These are phyloP conservation scores for Chaetothyriales sp. DNA, from an alignment of 2,329 filamentous ascomycete genomes.

Conservation along the genomic window DNA sequence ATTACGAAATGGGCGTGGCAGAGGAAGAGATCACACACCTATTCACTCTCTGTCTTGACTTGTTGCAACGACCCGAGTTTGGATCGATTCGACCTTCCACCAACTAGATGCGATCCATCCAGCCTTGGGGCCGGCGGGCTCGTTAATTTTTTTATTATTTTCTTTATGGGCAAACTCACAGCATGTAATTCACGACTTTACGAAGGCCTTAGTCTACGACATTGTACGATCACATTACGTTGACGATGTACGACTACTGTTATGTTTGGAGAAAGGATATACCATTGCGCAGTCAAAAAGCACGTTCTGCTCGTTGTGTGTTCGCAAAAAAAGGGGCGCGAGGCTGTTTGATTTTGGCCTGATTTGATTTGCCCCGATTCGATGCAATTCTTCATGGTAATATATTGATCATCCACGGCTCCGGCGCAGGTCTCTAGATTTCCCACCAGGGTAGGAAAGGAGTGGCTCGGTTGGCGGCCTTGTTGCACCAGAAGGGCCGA, in stretches of 20 bases:
- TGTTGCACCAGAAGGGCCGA: background rate
- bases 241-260: background rate
- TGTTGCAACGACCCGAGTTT: conserved; percentile 1
- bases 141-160: background rate
- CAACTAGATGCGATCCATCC: background rate
- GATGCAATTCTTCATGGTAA: background rate
- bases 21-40: conserved; percentile 72
- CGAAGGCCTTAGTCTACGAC: background rate
- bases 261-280: background rate
- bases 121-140: background rate
- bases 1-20: conserved; percentile 94
- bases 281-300: background rate
- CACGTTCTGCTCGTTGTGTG: background rate
- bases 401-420: background rate
- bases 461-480: background rate
- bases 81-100: background rate
- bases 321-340: background rate
- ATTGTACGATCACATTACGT: background rate
- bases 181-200: background rate
- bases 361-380: background rate
- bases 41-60: conserved; percentile 10
- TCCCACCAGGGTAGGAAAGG: background rate
- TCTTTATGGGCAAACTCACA: background rate
- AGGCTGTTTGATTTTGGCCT: background rate
- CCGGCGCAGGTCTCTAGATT: background rate